A percentile compares a stretch with the other conserved stretches of the same genome.
Conservation (phyloP, 371 early-diverging fungal species). For the Zopfochytrium polystomum region DNA sequence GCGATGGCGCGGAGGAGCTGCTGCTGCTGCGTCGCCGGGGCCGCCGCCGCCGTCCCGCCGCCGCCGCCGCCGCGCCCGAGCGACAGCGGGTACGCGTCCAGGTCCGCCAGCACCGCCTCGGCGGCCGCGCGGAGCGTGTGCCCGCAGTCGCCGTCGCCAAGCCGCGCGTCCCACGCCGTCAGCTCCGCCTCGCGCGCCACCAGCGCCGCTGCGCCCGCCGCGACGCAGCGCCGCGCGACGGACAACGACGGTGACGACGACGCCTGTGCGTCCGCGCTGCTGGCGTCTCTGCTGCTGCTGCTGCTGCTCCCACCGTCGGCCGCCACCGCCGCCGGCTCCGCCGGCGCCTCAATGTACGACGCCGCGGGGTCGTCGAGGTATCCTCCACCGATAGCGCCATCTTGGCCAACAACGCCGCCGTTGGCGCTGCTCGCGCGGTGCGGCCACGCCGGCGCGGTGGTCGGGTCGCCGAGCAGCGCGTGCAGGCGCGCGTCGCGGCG, state of each 20-base stretch:
- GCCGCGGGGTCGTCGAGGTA: not conserved
- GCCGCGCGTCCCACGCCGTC: conserved; percentile 65
- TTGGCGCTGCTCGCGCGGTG: too few species aligned
- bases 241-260: not conserved
- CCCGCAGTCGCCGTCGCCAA: conserved; percentile 86
- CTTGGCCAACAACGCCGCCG: conserved; percentile 1
- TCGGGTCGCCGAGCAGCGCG: conserved; percentile 6
- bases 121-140: conserved; percentile 66
- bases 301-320: too few species aligned
- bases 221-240: conserved; percentile 25
- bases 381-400: not conserved
- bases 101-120: conserved; percentile 37
- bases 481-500: conserved; percentile 43
- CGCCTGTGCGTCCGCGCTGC: not conserved
- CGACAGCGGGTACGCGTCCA: not conserved
- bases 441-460: conserved; percentile 8
- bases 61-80: too few species aligned
- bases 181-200: conserved; percentile 68
- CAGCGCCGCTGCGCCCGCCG: conserved; percentile 51
- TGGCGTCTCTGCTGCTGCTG: not conserved
- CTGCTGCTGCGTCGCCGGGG: too few species aligned
- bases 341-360: not conserved
- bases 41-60: conserved; percentile 4
- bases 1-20: conserved; percentile 48
- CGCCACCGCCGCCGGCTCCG: too few species aligned